phyloP scores from a whole-genome alignment of 148 eudicot genomes.

The Cornus florida region DNA sequence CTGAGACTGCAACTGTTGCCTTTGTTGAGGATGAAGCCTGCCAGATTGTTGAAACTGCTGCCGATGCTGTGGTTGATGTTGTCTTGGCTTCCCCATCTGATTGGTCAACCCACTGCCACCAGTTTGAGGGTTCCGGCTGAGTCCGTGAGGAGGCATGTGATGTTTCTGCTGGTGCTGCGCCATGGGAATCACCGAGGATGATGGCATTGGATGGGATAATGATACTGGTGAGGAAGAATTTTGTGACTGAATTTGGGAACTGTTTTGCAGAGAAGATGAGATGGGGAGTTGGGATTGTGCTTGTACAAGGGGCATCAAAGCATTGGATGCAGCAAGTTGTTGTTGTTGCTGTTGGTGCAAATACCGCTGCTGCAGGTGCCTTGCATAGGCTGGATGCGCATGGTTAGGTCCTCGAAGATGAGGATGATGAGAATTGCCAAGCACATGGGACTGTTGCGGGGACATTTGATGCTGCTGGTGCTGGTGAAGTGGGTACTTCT shows the following conservation, averaged over 20 bases:
- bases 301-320: slow-evolving; percentile 57
- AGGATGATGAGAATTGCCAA: slow-evolving; percentile 51
- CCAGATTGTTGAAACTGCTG: slow-evolving; percentile 56
- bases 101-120: slow-evolving; percentile 44
- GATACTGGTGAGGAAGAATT: slow-evolving; percentile 51
- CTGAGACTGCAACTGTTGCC: slow-evolving; percentile 55
- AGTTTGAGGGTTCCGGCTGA: slow-evolving; percentile 46
- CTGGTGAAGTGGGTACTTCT: slow-evolving; percentile 53
- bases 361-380: slow-evolving; percentile 55
- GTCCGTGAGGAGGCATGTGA: slow-evolving; percentile 50
- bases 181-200: slow-evolving; percentile 51
- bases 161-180: slow-evolving; percentile 64
- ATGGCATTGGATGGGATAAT: slow-evolving; percentile 30
- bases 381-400: slow-evolving; percentile 60
- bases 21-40: slow-evolving; percentile 76
- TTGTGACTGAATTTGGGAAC: slow-evolving; percentile 54
- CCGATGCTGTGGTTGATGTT: slow-evolving; percentile 39
- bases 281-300: slow-evolving; percentile 52
- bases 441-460: slow-evolving; percentile 60
- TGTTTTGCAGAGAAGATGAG: slow-evolving; percentile 54
- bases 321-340: slow-evolving; percentile 53
- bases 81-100: slow-evolving; percentile 65
- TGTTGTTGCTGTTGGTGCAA: slow-evolving; percentile 44
- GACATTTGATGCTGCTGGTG: slow-evolving; percentile 55
- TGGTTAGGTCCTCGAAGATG: slow-evolving; percentile 62